A percentile compares a stretch with the other conserved stretches of the same genome.
These are phyloP conservation scores for Orbilia oligospora DNA, from an alignment of 2,329 filamentous ascomycete species.

Conservation along the genomic window DNA sequence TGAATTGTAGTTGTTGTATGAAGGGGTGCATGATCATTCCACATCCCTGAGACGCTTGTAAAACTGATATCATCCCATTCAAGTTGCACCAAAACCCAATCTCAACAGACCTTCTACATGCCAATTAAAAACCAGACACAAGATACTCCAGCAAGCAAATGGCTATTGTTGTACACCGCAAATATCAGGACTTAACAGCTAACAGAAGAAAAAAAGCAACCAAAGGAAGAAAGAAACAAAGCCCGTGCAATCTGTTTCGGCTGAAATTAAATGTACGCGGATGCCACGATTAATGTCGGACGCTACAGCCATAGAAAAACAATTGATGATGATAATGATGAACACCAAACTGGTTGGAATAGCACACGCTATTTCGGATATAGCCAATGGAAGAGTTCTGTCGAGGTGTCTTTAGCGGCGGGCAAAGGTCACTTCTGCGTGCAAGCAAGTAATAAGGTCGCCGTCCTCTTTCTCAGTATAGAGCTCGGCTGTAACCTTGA, in stretches of 20 bases:
- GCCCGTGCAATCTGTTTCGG: constrained; percentile 19
- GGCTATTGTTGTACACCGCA: constrained; percentile 21
- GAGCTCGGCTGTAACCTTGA: constrained; percentile 89
- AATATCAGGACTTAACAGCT: neutral
- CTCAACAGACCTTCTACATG: constrained; percentile 27
- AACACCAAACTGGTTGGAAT: neutral
- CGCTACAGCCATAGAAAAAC: neutral
- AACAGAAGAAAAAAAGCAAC: too few relatives aligned
- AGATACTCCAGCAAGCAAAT: constrained; percentile 15
- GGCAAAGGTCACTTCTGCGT: constrained; percentile 78
- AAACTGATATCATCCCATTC: constrained; percentile 11
- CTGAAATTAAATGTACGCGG: constrained; percentile 5
- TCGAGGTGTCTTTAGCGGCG: neutral
- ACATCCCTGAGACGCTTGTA: neutral
- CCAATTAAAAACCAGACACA: constrained; percentile 15
- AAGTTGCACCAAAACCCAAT: constrained; percentile 9
- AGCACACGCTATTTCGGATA: constrained; percentile 1
- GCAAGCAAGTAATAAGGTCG: constrained; percentile 86
- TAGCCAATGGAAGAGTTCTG: neutral
- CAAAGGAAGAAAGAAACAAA: neutral
- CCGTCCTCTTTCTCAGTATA: constrained; percentile 76
- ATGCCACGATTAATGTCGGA: neutral
- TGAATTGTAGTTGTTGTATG: neutral
- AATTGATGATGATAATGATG: neutral
- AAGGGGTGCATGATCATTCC: neutral